phyloP scores from a whole-genome alignment of 139 green algal genomes.

The Monoraphidium neglectum region DNA sequence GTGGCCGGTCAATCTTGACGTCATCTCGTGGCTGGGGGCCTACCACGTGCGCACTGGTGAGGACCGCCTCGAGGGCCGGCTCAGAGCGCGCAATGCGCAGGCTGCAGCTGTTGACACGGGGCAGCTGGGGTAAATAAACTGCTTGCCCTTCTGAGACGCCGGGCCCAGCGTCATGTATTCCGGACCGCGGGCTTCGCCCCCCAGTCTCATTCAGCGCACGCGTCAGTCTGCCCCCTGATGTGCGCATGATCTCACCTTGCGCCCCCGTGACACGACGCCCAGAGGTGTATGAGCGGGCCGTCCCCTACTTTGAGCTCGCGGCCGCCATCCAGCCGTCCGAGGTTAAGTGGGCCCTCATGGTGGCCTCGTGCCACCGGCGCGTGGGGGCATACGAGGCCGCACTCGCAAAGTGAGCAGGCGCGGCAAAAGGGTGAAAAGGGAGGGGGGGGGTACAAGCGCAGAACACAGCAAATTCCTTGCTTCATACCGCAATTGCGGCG shows the following conservation, averaged over 20 bases:
- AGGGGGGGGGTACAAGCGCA: not conserved
- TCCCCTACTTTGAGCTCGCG: constrained; percentile 84
- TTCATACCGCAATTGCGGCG: not conserved
- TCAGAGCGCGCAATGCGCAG: not conserved
- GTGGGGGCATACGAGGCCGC: constrained; percentile 44
- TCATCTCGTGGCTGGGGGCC: constrained; percentile 87
- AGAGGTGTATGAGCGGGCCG: constrained; percentile 72
- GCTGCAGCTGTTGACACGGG: not conserved
- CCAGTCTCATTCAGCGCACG: no score
- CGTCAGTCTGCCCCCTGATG: no score
- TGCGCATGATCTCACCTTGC: no score
- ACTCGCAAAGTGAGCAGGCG: constrained; percentile 7
- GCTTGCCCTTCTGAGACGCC: no score
- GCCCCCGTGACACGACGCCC: no score
- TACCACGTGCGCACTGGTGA: constrained; percentile 80
- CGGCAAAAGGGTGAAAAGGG: not conserved
- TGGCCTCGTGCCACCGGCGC: constrained; percentile 65
- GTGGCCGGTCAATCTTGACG: constrained; percentile 84
- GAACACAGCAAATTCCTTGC: not conserved
- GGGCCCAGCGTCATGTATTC: no score
- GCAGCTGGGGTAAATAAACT: no score
- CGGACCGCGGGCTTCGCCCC: no score
- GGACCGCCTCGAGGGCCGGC: constrained; percentile 2
- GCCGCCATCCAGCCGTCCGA: constrained; percentile 80
- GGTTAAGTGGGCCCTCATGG: constrained; percentile 92